Conservation (phyloP, 2,329 filamentous ascomycete species). For the Trichoderma endophyticum region DNA sequence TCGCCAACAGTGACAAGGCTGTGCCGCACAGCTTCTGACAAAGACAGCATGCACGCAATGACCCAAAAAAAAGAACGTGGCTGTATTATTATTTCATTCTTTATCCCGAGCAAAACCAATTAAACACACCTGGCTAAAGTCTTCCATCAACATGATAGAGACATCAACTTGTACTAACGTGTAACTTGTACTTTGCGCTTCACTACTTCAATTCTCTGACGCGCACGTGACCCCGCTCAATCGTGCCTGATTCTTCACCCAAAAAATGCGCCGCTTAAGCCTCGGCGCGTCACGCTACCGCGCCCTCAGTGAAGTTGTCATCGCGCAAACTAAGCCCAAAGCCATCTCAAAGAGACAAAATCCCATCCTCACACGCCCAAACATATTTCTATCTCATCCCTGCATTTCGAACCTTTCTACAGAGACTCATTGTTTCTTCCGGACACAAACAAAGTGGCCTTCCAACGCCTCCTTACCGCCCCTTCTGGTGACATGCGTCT, state of each 20-base stretch:
- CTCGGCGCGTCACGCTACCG: conserved; percentile 32
- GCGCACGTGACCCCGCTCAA: conserved; percentile 29
- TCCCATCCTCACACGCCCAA: not conserved
- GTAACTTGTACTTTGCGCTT: not conserved
- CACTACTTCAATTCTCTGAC: not conserved
- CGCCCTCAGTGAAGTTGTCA: conserved; percentile 17
- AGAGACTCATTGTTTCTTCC: not conserved
- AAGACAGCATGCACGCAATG: not conserved
- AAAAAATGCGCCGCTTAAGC: conserved; percentile 34
- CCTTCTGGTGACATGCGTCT: conserved; percentile 3
- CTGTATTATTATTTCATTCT: not conserved
- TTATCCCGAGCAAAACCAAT: not conserved
- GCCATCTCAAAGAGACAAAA: not conserved
- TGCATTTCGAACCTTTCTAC: not conserved
- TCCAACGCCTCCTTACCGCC: not conserved
- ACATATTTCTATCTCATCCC: not conserved
- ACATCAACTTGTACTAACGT: not conserved
- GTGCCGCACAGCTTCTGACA: not conserved
- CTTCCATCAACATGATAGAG: no score
- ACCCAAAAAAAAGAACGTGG: not conserved
- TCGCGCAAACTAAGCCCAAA: conserved; percentile 26
- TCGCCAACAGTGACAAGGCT: not conserved
- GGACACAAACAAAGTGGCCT: not conserved
- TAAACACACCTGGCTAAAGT: not conserved
- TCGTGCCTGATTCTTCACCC: conserved; percentile 21